phyloP scores from a whole-genome alignment of 2,329 filamentous ascomycete species.

The Botrytis pseudocinerea region DNA sequence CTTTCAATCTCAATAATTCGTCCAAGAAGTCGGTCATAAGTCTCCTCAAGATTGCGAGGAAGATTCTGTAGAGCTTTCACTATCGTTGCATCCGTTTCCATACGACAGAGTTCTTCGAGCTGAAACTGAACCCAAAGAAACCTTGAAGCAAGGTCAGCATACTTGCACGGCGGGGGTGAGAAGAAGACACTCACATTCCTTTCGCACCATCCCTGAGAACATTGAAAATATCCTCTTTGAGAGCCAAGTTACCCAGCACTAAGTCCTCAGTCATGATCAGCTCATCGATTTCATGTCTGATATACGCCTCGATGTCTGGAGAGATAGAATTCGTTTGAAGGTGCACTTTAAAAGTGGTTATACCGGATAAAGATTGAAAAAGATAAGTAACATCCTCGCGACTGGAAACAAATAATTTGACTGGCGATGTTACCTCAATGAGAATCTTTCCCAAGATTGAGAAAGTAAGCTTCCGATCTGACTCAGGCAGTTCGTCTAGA shows the following conservation, averaged over 20 bases:
- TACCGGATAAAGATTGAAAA: not conserved
- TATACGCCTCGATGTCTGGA: not conserved
- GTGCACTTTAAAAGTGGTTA: not conserved
- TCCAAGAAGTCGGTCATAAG: slow-evolving; percentile 27
- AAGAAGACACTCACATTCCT: not conserved
- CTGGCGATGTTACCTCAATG: not conserved
- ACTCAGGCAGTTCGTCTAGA: not conserved
- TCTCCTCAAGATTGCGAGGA: slow-evolving; percentile 25
- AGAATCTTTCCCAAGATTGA: not conserved
- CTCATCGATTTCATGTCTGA: not conserved
- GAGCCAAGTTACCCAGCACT: not conserved
- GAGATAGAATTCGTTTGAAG: not conserved
- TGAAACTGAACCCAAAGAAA: not conserved
- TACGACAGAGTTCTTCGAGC: not conserved
- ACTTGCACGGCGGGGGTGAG: not conserved
- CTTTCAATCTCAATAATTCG: slow-evolving; percentile 20
- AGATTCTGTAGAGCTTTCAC: slow-evolving; percentile 22
- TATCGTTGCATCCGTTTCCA: slow-evolving; percentile 26
- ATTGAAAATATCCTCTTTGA: not conserved
- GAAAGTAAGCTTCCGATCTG: not conserved
- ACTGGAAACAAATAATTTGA: not conserved
- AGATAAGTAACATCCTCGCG: not conserved
- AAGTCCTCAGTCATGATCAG: not conserved
- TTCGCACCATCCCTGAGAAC: not conserved
- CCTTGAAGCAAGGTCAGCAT: not conserved